Conservation (phyloP, 2,329 filamentous ascomycete genomes). For the Fusarium temperatum region DNA sequence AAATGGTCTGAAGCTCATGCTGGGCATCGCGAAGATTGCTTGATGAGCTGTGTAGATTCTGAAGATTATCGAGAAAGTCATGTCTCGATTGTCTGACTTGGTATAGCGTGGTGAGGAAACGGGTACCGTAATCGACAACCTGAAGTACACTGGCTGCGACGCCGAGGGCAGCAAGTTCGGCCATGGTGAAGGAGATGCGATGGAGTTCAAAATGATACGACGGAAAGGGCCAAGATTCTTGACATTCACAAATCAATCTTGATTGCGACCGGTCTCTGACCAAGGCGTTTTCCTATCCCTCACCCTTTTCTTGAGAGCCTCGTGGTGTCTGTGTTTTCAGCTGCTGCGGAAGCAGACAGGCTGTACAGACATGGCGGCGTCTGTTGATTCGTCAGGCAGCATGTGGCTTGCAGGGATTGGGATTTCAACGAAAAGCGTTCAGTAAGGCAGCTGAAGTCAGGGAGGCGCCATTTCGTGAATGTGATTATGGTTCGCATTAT, state of each 20-base stretch:
- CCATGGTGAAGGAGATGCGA: not conserved
- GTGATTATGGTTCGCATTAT: not conserved
- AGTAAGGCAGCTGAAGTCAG: too few relatives aligned
- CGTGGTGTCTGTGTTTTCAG: not conserved
- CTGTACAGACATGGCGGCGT: not conserved
- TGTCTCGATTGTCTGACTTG: not conserved
- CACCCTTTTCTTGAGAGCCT: not conserved
- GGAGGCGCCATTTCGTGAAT: too few relatives aligned
- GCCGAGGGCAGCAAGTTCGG: not conserved
- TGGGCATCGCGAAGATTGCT: not conserved
- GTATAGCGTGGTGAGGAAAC: not conserved
- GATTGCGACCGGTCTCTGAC: not conserved
- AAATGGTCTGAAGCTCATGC: not conserved
- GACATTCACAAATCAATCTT: not conserved
- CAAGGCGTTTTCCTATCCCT: not conserved
- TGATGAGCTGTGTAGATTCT: not conserved
- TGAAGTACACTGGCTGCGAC: slow-evolving; percentile 2
- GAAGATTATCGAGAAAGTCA: not conserved
- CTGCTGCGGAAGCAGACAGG: not conserved
- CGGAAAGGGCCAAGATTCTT: not conserved
- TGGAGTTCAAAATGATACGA: too few relatives aligned
- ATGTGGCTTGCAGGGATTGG: not conserved
- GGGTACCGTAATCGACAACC: slow-evolving; percentile 12
- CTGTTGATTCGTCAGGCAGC: not conserved
- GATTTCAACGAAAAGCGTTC: too few relatives aligned